Conservation (phyloP, 1,284 basidiomycete species). For the Cronartium quercuum region DNA sequence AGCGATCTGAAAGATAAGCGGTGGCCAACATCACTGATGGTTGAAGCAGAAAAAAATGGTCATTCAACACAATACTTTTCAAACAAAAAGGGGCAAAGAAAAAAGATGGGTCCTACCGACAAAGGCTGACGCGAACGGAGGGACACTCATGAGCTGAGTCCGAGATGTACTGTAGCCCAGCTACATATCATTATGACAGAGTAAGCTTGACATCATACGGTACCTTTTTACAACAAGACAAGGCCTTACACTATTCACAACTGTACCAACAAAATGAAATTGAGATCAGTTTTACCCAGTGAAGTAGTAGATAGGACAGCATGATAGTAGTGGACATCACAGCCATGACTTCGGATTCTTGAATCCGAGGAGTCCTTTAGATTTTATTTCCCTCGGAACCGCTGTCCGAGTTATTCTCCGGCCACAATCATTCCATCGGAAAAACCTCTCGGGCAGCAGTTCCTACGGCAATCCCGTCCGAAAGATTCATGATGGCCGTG, state of each 20-base stretch:
- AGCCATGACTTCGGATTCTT: no score
- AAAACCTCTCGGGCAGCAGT: no score
- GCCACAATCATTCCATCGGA: no score
- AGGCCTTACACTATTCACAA: slow-evolving; percentile 6
- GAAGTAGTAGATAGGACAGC: no score
- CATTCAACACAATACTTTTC: neutral
- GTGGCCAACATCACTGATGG: slow-evolving; percentile 30
- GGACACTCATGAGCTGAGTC: slow-evolving; percentile 27
- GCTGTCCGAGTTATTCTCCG: no score
- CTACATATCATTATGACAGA: neutral
- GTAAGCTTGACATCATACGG: neutral
- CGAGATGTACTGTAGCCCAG: slow-evolving; percentile 19
- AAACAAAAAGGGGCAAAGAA: neutral
- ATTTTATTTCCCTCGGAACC: no score
- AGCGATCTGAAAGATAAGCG: slow-evolving; percentile 24
- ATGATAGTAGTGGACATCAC: no score
- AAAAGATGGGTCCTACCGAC: slow-evolving; percentile 4
- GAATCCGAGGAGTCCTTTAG: no score
- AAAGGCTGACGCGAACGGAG: slow-evolving; percentile 24
- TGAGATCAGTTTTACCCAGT: no score
- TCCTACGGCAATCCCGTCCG: no score
- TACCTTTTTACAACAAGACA: neutral
- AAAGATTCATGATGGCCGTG: no score
- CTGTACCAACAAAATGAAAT: neutral
- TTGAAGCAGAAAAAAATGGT: neutral